These are phyloP conservation scores for Tubosaeta sp. DNA, from an alignment of 768 basidiomycete genomes.

Conservation along the genomic window DNA sequence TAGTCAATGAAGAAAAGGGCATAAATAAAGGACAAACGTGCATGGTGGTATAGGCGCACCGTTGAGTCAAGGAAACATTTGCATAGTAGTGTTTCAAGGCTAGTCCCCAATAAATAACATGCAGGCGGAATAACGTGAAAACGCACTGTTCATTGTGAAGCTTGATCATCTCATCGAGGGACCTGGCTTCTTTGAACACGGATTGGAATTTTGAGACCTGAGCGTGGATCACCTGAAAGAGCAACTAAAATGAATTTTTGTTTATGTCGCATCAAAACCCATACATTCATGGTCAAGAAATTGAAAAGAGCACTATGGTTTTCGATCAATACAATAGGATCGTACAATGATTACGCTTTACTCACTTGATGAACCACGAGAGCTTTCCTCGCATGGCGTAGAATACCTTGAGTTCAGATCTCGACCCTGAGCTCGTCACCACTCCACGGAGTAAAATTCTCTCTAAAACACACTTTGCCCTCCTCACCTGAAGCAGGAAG, in stretches of 20 bases:
- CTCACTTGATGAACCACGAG: constrained; percentile 84
- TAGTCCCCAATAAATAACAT: constrained; percentile 19
- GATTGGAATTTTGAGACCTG: constrained; percentile 60
- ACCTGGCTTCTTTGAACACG: constrained; percentile 47
- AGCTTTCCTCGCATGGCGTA: constrained; percentile 73
- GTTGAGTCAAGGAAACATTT: constrained; percentile 63
- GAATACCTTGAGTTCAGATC: constrained; percentile 59
- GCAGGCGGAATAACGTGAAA: neutral
- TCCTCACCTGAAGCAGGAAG: constrained; percentile 67
- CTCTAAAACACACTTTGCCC: constrained; percentile 70
- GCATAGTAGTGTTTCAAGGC: constrained; percentile 56
- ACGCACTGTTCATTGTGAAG: constrained; percentile 69
- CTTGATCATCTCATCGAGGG: constrained; percentile 73
- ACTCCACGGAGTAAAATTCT: constrained; percentile 62
- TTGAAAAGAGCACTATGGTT: constrained; percentile 55
- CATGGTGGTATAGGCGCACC: constrained; percentile 33
- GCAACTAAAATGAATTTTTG: neutral
- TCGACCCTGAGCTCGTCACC: constrained; percentile 29
- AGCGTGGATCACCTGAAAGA: constrained; percentile 59
- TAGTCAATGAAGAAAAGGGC: constrained; percentile 22
- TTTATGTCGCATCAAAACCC: constrained; percentile 14
- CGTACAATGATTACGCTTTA: constrained; percentile 2
- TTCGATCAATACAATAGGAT: neutral
- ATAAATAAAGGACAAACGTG: neutral
- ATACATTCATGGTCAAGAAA: constrained; percentile 70